phyloP scores from a whole-genome alignment of 208 protist species.

The Crithidia expoeki region DNA sequence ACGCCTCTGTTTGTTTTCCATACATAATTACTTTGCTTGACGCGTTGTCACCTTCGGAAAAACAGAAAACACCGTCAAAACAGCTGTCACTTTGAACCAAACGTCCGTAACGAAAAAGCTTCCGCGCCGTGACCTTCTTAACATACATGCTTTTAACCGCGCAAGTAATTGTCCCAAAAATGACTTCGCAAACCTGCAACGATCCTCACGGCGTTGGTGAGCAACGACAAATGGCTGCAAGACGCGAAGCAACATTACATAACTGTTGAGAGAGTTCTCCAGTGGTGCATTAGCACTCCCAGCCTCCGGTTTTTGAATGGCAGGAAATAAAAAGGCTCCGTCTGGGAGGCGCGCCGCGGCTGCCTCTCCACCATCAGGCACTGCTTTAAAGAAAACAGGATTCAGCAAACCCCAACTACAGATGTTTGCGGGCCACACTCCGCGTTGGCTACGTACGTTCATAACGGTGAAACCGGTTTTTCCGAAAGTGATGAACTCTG shows the following conservation, averaged over 20 bases:
- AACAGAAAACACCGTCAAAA: no score
- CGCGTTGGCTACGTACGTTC: conserved; percentile 48
- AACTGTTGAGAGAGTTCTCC: conserved; percentile 24
- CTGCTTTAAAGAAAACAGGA: conserved; percentile 16
- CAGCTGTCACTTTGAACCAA: no score
- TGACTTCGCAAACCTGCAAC: conserved; percentile 39
- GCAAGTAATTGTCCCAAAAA: conserved; percentile 19
- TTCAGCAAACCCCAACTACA: conserved; percentile 39
- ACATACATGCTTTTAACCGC: no score
- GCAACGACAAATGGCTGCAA: conserved; percentile 35
- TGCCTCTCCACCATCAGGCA: conserved; percentile 31
- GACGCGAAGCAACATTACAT: conserved; percentile 47
- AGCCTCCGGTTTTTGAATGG: conserved; percentile 37
- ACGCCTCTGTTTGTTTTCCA: no score
- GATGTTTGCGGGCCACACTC: conserved; percentile 86
- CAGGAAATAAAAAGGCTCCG: conserved; percentile 23
- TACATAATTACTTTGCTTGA: no score
- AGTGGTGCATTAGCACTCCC: background rate
- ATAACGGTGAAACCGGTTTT: no score
- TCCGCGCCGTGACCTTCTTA: no score
- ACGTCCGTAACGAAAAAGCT: no score
- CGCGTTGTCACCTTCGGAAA: no score
- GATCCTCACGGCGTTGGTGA: conserved; percentile 57
- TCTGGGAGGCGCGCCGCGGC: conserved; percentile 30
- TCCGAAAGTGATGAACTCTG: no score